Conservation (phyloP, 2,329 filamentous ascomycete species). For the Trichoderma sp. region DNA sequence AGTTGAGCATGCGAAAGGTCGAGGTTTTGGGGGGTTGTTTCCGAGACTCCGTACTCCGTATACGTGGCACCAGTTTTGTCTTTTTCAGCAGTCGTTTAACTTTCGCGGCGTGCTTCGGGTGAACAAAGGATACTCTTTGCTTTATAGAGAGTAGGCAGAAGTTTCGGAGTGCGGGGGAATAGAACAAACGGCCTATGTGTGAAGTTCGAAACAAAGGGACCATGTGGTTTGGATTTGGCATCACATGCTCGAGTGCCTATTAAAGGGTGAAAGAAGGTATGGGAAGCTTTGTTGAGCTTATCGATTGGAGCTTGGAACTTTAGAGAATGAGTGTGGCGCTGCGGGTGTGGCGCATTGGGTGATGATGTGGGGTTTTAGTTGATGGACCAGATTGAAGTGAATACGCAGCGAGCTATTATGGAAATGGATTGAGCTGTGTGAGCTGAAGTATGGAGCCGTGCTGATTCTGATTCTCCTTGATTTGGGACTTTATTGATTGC, state of each 20-base stretch:
- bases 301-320: conserved; percentile 8
- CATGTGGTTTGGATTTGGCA: background rate
- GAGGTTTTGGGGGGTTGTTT: background rate
- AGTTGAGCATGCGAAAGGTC: background rate
- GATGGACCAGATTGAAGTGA: background rate
- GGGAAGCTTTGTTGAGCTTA: conserved; percentile 5
- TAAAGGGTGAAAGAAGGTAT: background rate
- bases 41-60: background rate
- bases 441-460: background rate
- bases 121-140: background rate
- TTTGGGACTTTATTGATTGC: no score
- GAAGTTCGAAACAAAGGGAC: background rate
- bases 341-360: conserved; percentile 1
- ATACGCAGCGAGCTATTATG: background rate
- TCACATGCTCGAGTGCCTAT: background rate
- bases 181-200: background rate
- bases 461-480: background rate
- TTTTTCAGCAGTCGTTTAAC: background rate
- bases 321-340: background rate
- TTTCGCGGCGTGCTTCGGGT: background rate
- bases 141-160: background rate
- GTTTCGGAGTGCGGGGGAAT: background rate
- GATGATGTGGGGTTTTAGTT: background rate
- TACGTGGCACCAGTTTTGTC: conserved; percentile 16
- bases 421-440: background rate